Evolutionary conservation across 345 rosid species (phyloP).

Genomic region (Rhodamnia rubescens): DNA sequence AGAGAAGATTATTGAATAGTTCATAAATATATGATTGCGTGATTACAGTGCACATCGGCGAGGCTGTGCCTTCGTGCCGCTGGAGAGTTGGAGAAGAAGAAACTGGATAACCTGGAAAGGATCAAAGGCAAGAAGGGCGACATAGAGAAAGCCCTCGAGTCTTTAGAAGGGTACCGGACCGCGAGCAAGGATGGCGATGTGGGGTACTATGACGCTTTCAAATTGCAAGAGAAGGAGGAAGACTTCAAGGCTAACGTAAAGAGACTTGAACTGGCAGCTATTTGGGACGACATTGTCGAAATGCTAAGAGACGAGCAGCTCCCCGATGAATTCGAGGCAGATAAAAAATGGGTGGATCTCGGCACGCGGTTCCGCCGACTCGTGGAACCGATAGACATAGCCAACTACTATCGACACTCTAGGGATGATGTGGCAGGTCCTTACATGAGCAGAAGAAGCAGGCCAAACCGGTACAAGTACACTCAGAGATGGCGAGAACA

Average conservation of each 20-base stretch:
- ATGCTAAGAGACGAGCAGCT: slow-evolving; percentile 53
- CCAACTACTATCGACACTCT: slow-evolving; percentile 66
- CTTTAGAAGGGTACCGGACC: slow-evolving; percentile 21
- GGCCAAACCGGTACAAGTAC: slow-evolving; percentile 59
- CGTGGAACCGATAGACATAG: slow-evolving; percentile 66
- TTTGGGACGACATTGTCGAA: slow-evolving; percentile 54
- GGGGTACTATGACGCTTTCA: slow-evolving; percentile 66
- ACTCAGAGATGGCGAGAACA: slow-evolving; percentile 63
- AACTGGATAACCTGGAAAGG: slow-evolving; percentile 12
- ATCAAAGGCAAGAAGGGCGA: slow-evolving; percentile 5
- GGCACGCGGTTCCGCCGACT: slow-evolving; percentile 43
- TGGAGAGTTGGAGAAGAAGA: slow-evolving; percentile 43
- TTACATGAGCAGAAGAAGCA: slow-evolving; percentile 28
- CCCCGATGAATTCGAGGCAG: slow-evolving; percentile 49
- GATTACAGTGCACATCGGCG: not conserved
- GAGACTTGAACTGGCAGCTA: slow-evolving; percentile 63
- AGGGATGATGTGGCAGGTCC: slow-evolving; percentile 75
- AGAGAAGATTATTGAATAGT: not conserved
- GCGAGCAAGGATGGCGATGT: slow-evolving; percentile 12
- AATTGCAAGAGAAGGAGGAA: slow-evolving; percentile 9
- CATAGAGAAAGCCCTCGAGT: slow-evolving; percentile 3
- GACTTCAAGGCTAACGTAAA: slow-evolving; percentile 64
- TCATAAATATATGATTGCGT: not conserved
- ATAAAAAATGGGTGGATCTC: slow-evolving; percentile 19
- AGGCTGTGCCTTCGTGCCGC: slow-evolving; percentile 45